phyloP scores from a whole-genome alignment of 176 grass and related monocot genomes.

The Aegilops tauschii region DNA sequence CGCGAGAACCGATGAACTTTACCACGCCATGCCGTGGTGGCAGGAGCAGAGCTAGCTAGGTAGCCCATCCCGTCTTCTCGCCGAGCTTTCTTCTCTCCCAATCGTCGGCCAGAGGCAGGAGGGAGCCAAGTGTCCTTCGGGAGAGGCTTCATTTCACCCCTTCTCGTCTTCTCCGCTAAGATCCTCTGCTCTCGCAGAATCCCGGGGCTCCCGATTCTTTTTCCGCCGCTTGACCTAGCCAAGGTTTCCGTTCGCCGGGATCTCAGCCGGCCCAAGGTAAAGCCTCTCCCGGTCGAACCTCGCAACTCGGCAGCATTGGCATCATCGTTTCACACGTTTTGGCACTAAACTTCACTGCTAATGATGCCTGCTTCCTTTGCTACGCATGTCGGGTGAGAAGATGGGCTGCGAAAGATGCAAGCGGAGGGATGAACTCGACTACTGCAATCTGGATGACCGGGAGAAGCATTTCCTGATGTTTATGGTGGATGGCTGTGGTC shows the following conservation, averaged over 20 bases:
- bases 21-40: not conserved
- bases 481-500: not conserved
- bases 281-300: not conserved
- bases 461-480: constrained; percentile 8
- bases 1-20: not conserved
- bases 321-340: not conserved
- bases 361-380: not conserved
- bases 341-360: not conserved
- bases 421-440: constrained; percentile 6
- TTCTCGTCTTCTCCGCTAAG: not conserved
- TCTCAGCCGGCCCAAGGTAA: not conserved
- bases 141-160: not conserved
- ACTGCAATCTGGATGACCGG: constrained; percentile 14
- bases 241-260: not conserved
- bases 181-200: not conserved
- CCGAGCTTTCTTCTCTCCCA: not conserved
- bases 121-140: not conserved
- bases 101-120: not conserved
- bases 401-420: constrained; percentile 5
- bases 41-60: not conserved
- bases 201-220: not conserved
- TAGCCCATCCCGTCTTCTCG: not conserved
- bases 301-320: not conserved
- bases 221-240: not conserved
- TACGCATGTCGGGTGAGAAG: not conserved